These are phyloP conservation scores for Orbilia ellipsospora DNA, from an alignment of 2,329 filamentous ascomycete species.

Conservation along the genomic window DNA sequence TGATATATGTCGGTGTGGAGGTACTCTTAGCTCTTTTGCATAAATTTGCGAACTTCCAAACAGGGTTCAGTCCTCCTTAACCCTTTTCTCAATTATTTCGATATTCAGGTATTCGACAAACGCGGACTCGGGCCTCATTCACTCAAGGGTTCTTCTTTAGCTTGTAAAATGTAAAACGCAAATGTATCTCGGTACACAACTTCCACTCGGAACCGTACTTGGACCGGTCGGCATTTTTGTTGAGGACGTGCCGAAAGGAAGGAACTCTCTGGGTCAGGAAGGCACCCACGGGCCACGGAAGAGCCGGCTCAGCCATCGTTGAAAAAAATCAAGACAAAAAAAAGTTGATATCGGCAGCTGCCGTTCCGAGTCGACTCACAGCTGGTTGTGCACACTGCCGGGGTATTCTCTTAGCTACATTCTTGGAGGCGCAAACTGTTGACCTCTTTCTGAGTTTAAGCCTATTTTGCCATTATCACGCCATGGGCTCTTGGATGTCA, in stretches of 20 bases:
- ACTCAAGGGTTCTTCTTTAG: too few relatives aligned
- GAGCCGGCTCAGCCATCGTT: constrained; percentile 29
- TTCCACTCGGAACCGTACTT: background rate
- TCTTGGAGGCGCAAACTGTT: too few relatives aligned
- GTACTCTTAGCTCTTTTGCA: background rate
- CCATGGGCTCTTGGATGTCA: constrained; percentile 28
- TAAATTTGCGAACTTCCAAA: background rate
- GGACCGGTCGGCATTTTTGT: constrained; percentile 8
- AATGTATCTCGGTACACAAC: background rate
- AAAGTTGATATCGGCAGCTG: constrained; percentile 34
- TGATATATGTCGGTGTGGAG: too few relatives aligned
- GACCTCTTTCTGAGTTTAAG: background rate
- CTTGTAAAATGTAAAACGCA: background rate
- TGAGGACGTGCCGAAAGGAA: constrained; percentile 4
- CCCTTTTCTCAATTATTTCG: background rate
- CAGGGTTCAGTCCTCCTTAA: background rate
- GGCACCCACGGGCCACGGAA: constrained; percentile 18
- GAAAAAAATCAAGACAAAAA: constrained; percentile 1
- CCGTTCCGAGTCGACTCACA: constrained; percentile 38
- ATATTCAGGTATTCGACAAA: background rate
- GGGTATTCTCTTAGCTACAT: constrained; percentile 1
- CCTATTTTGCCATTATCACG: constrained; percentile 50
- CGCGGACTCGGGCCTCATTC: background rate
- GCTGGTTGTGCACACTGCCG: background rate
- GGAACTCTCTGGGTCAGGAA: constrained; percentile 13